Evolutionary conservation across 495 filamentous ascomycete genomes (phyloP).

Genomic region (Aspergillus panamensis): DNA sequence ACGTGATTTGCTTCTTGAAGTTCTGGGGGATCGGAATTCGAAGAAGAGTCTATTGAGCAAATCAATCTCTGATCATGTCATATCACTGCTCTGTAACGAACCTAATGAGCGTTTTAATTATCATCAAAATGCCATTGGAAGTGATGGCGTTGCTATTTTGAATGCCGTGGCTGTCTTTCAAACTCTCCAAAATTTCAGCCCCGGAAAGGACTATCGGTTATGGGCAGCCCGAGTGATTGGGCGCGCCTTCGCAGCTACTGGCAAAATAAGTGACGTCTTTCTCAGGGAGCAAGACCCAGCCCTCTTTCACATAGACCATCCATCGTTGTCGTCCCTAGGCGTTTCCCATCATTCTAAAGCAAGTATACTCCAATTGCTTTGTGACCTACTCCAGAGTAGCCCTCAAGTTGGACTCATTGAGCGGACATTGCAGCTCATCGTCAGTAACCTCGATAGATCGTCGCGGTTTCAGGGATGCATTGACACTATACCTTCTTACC

Average conservation of each 20-base stretch:
- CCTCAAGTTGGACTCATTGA: conserved; percentile 73
- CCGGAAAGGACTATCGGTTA: conserved; percentile 65
- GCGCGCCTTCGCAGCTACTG: conserved; percentile 74
- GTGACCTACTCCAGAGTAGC: conserved; percentile 61
- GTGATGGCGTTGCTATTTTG: conserved; percentile 55
- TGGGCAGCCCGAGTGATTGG: conserved; percentile 87
- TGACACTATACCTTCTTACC: conserved; percentile 35
- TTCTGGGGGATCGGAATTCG: conserved; percentile 67
- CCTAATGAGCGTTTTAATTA: conserved; percentile 58
- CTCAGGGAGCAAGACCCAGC: conserved; percentile 39
- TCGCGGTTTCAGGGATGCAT: conserved; percentile 49
- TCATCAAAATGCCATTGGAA: conserved; percentile 57
- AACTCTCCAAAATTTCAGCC: conserved; percentile 58
- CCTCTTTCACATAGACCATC: conserved; percentile 20
- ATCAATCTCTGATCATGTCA: conserved; percentile 62
- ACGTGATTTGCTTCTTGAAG: conserved; percentile 65
- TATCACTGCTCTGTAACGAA: conserved; percentile 68
- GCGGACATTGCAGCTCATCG: conserved; percentile 65
- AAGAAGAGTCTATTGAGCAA: conserved; percentile 61
- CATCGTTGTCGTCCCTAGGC: conserved; percentile 11
- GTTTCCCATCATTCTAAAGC: conserved; percentile 39
- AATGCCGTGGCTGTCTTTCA: conserved; percentile 68
- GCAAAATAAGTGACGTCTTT: conserved; percentile 48
- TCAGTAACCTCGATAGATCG: conserved; percentile 51
- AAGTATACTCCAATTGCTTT: conserved; percentile 61